Base-by-base conservation (phyloP, 352 stramenopile species). In the Globisporangium abappressorium region DNA sequence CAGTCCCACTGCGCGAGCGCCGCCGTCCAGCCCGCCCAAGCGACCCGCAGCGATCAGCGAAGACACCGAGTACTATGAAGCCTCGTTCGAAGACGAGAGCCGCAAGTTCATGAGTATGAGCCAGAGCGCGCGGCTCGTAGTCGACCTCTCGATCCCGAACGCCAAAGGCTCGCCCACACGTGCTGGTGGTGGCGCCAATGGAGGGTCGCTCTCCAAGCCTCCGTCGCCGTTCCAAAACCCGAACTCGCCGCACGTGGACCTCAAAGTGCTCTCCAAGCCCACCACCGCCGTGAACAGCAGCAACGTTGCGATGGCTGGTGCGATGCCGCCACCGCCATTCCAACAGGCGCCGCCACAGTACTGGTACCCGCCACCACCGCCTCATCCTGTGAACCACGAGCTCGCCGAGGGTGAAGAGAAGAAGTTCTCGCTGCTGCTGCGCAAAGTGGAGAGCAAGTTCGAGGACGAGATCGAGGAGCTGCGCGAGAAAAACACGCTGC, bases 401-500 rank as follows among this genome's bases (percentile, higher is more conserved):
- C 57, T 62, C 51, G 61, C 57, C 33, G 76, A 76, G 54, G 70
- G 71, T 65, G 77, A 78, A 56, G 73, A 81, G 47, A 76, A 74
- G 67, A 83, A 81, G 53, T 76, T 93, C 65, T 90, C 87, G 70
- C 65, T 93, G 68, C 76, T 93, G 57, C 71, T 93, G 57, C 84
- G 87, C 43, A 88, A 90, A 56, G 63, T 93, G 20, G 87, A 95
- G 69, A 90, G 79, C 65, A 91, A 91, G 64, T 91, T 90, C 61
- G 74, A 87, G 65, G 85, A 94, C 69, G 84, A 95, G 57, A 73
- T 94, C 20, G 85, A 94, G 58, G 71, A 79, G 47, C 76, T 94
- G 7, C 85, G 85, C 46, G 81, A 93, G 61, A 76, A 85, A 53
- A 90, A 90, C 68, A 79, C 84, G 15, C 70, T 90, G 66, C 79